Evolutionary conservation across 2,329 filamentous ascomycete species (phyloP).

Genomic region (Arthrobotrys musiformis): DNA sequence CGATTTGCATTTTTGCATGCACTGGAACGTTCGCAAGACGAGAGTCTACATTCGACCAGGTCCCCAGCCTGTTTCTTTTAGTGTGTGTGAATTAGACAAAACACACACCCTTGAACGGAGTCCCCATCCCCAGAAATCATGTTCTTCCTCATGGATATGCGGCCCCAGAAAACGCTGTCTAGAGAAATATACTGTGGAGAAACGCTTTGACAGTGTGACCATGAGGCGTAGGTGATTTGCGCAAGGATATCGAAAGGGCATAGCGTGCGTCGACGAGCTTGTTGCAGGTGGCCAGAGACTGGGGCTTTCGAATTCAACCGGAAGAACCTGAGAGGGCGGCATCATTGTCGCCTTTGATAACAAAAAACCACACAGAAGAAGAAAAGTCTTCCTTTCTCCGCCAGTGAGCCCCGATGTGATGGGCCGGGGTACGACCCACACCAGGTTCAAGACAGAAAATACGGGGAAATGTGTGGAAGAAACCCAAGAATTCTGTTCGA

Average conservation of each 20-base stretch:
- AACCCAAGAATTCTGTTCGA: slow-evolving; percentile 36
- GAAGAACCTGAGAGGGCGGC: slow-evolving; percentile 46
- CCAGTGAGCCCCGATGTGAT: slow-evolving; percentile 45
- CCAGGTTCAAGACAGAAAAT: slow-evolving; percentile 43
- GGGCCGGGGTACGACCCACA: slow-evolving; percentile 29
- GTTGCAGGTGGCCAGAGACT: slow-evolving; percentile 54
- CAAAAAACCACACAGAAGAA: slow-evolving; percentile 38
- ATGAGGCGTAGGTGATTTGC: slow-evolving; percentile 55
- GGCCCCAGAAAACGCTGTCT: slow-evolving; percentile 52
- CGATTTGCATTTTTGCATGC: slow-evolving; percentile 43
- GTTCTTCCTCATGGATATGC: slow-evolving; percentile 45
- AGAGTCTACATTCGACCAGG: slow-evolving; percentile 41
- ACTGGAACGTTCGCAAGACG: slow-evolving; percentile 32
- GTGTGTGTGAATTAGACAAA: slow-evolving; percentile 54
- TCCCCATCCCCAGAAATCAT: slow-evolving; percentile 49
- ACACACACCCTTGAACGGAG: slow-evolving; percentile 43
- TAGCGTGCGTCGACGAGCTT: slow-evolving; percentile 26
- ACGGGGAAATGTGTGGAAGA: slow-evolving; percentile 51
- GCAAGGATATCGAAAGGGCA: slow-evolving; percentile 49
- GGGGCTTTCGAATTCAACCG: slow-evolving; percentile 50
- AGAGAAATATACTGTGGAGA: slow-evolving; percentile 50
- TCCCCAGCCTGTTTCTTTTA: slow-evolving; percentile 30
- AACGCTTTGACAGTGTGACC: slow-evolving; percentile 55
- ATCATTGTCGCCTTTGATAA: slow-evolving; percentile 36
- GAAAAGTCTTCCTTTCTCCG: slow-evolving; percentile 43